Base-by-base conservation (phyloP, 2,329 filamentous ascomycete species). In the Fusarium sp. region DNA sequence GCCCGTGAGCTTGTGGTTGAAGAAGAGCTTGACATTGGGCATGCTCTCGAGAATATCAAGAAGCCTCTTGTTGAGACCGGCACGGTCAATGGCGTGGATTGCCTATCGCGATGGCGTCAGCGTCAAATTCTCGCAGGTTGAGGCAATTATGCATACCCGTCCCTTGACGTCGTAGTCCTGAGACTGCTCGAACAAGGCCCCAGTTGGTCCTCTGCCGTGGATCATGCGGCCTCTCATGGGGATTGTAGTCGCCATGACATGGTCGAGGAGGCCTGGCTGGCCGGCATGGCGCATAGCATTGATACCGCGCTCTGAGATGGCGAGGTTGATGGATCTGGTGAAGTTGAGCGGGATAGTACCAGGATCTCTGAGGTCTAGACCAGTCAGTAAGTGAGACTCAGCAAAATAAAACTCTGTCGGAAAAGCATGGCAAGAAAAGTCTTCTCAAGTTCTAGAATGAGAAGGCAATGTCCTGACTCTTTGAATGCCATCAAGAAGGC, bases 141-240 rank as follows among this genome's bases (percentile, higher is more conserved):
- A 75, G 69, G 71, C 38, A 72, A 70, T 66, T 70, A 53, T 62
- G 33, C 88, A 79, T 87, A 97, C 94, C 80, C 94, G 89, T 69
- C 95, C 95, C 76, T 96, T 92, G 11, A 94, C 88, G 82, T 99
- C 96, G 81, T 99, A 99, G 70, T 92, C 89, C 82, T 99, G 96
- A n/a, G 93, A 85, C 78, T 96, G 92, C 79, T 96, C 92, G 77
- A 91, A 94, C 55, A 97, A 83, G 27, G 90, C 83, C 6, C 94
- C 94, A 20, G 88, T 84, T 10, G 88, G 86, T 22, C 86, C 86
- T 77, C 86, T 87, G 36, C 94, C 91, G 80, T 99, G 96, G 72
- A 99, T 97, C 96, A 99, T 99, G 29, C 96, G 94, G 14, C 95
- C 96, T 81, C 93, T 87, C 95, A 99, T 98, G 12, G 96, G 95